A percentile compares a stretch with the other conserved stretches of the same genome.
These are phyloP conservation scores for Musa beccarii DNA, from an alignment of 176 grass and related monocot genomes.

Conservation along the genomic window DNA sequence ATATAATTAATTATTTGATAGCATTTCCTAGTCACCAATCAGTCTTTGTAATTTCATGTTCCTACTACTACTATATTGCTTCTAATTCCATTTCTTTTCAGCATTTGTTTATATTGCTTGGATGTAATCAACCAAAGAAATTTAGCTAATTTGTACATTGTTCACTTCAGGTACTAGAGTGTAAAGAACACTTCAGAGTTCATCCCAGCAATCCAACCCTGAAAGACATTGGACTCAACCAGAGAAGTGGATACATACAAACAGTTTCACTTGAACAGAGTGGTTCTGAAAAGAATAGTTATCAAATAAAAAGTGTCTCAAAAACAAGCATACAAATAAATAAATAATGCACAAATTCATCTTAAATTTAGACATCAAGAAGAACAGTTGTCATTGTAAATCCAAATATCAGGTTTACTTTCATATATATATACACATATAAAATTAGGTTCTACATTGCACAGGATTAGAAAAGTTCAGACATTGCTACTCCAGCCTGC, in stretches of 20 bases:
- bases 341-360: background rate
- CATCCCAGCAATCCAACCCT: background rate
- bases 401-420: background rate
- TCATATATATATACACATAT: background rate
- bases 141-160: no score
- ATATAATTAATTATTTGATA: no score
- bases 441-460: background rate
- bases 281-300: background rate
- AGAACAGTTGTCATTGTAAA: background rate
- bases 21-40: no score
- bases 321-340: background rate
- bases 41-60: no score
- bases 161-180: no score
- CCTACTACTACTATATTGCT: no score
- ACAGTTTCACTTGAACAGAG: background rate
- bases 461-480: background rate
- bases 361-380: background rate
- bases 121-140: no score
- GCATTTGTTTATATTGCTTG: no score
- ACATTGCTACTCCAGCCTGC: background rate
- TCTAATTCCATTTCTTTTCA: no score
- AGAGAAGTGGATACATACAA: background rate
- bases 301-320: background rate
- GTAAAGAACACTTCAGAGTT: no score
- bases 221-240: background rate